phyloP scores from a whole-genome alignment of 2,329 filamentous ascomycete genomes.

The Cladorrhinum sp. region DNA sequence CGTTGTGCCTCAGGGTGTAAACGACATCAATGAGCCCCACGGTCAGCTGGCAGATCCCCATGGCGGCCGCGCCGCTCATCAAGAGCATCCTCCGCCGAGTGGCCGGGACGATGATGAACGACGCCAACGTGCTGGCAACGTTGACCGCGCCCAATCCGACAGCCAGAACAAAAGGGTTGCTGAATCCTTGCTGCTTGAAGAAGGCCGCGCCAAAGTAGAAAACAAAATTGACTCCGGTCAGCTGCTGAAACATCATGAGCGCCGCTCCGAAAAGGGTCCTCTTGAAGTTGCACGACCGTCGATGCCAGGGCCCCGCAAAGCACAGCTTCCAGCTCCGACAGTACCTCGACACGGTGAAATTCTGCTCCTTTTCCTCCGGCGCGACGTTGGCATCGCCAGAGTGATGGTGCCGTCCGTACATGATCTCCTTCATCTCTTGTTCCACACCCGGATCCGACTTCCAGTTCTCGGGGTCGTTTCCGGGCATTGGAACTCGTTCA shows the following conservation, averaged over 20 bases:
- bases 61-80: conserved; percentile 64
- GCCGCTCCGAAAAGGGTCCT: not conserved
- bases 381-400: not conserved
- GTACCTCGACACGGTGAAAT: not conserved
- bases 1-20: conserved; percentile 9
- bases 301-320: conserved; percentile 48
- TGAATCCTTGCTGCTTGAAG: conserved; percentile 62
- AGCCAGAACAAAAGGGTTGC: conserved; percentile 63
- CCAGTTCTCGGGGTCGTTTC: conserved; percentile 31
- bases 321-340: conserved; percentile 2
- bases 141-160: conserved; percentile 68
- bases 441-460: conserved; percentile 29
- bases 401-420: not conserved
- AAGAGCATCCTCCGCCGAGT: conserved; percentile 64
- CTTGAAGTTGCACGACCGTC: conserved; percentile 52
- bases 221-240: conserved; percentile 60
- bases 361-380: not conserved
- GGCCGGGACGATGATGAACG: conserved; percentile 64
- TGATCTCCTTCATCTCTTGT: not conserved
- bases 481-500: conserved; percentile 14
- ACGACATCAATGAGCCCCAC: conserved; percentile 55
- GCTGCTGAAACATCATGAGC: conserved; percentile 48
- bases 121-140: conserved; percentile 61
- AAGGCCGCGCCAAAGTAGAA: conserved; percentile 63
- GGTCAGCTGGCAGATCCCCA: conserved; percentile 60